phyloP scores from a whole-genome alignment of 2,329 filamentous ascomycete species.

The Penicillium sp. region DNA sequence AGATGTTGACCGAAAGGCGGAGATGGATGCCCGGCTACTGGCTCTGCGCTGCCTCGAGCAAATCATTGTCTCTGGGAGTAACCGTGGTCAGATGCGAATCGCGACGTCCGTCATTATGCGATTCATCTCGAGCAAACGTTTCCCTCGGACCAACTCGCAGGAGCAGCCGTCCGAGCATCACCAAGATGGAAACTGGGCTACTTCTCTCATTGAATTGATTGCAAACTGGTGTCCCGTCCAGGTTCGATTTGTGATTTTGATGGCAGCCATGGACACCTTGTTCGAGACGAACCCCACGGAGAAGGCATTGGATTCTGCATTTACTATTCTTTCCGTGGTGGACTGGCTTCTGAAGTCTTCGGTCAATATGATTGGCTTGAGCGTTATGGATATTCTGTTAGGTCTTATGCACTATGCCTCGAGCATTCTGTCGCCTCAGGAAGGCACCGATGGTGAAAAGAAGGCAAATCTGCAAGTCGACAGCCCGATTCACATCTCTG shows the following conservation, averaged over 20 bases:
- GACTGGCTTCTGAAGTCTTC: conserved; percentile 80
- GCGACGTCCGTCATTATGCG: conserved; percentile 72
- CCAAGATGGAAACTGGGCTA: conserved; percentile 69
- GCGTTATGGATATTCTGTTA: conserved; percentile 90
- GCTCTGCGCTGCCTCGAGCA: conserved; percentile 84
- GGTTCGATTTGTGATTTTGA: conserved; percentile 85
- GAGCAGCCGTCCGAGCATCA: conserved; percentile 43
- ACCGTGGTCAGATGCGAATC: conserved; percentile 74
- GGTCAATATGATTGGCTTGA: conserved; percentile 90
- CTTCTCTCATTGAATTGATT: conserved; percentile 75
- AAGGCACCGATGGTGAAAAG: conserved; percentile 29
- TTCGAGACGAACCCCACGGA: conserved; percentile 67
- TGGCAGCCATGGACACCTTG: conserved; percentile 76
- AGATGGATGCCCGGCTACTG: conserved; percentile 81
- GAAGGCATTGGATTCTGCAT: conserved; percentile 69
- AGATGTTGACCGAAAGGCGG: conserved; percentile 84
- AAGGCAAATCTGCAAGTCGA: conserved; percentile 15
- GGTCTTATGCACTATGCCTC: conserved; percentile 82
- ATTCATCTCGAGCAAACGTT: conserved; percentile 64
- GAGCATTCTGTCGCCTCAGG: conserved; percentile 64
- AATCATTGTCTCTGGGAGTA: conserved; percentile 75
- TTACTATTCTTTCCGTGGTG: conserved; percentile 74
- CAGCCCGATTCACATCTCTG: conserved; percentile 42
- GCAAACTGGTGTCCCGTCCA: conserved; percentile 90
- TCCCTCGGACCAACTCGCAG: conserved; percentile 52